phyloP scores from a whole-genome alignment of 1,284 basidiomycete genomes.

The Amylostereum areolatum region DNA sequence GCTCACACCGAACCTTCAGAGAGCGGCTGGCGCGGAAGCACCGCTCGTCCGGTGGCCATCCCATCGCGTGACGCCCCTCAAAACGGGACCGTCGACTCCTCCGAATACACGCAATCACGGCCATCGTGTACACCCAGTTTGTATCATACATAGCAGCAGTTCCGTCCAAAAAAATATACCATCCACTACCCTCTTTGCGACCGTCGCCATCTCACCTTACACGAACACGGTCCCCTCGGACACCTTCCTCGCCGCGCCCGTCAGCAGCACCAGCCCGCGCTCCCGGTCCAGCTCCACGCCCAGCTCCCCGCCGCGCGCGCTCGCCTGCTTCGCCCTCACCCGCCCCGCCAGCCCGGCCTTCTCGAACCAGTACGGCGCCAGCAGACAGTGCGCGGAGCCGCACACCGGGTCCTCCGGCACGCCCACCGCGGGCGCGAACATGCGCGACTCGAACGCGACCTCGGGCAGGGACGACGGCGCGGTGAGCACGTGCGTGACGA shows the following conservation, averaged over 20 bases:
- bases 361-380: slow-evolving; percentile 46
- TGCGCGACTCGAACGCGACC: slow-evolving; percentile 42
- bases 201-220: not conserved
- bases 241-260: slow-evolving; percentile 30
- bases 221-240: slow-evolving; percentile 22
- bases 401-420: slow-evolving; percentile 52
- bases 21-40: no score
- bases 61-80: no score
- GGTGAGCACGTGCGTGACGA: slow-evolving; percentile 32
- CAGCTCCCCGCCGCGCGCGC: slow-evolving; percentile 43
- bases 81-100: no score
- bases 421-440: slow-evolving; percentile 41
- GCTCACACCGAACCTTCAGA: no score
- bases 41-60: no score
- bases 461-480: slow-evolving; percentile 26
- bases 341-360: slow-evolving; percentile 30
- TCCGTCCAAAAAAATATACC: no score
- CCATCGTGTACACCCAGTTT: no score
- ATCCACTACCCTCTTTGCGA: no score
- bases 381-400: slow-evolving; percentile 48
- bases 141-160: no score
- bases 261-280: slow-evolving; percentile 26
- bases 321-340: slow-evolving; percentile 44
- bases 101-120: no score
- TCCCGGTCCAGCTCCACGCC: slow-evolving; percentile 31